Conservation (phyloP, 305 asterid species). For the Andrographis paniculata region DNA sequence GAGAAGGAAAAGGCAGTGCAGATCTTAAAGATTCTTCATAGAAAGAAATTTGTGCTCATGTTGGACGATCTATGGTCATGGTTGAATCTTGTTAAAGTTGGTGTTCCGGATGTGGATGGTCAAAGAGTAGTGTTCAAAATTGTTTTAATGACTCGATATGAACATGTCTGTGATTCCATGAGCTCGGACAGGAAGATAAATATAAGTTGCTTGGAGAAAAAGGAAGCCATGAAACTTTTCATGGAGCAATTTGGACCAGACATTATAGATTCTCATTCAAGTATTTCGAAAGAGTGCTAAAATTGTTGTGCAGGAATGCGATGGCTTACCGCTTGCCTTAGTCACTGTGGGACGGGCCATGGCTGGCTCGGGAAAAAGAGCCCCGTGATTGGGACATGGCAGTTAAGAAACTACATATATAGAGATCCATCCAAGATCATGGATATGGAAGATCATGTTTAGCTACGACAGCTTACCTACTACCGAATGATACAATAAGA, state of each 20-base stretch:
- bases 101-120: slow-evolving; percentile 15
- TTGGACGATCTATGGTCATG: slow-evolving; percentile 17
- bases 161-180: slow-evolving; percentile 14
- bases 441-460: no score
- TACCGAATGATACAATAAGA: no score
- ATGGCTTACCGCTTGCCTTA: no score
- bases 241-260: slow-evolving; percentile 14
- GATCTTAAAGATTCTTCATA: no score
- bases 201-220: slow-evolving; percentile 15
- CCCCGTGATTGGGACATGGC: no score
- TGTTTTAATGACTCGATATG: slow-evolving; percentile 12
- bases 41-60: slow-evolving; percentile 20
- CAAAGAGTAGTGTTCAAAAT: slow-evolving; percentile 16
- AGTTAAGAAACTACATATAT: no score
- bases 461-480: no score
- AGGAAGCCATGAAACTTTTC: slow-evolving; percentile 19
- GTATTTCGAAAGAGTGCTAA: slow-evolving; percentile 13
- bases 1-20: no score
- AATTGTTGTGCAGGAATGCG: no score
- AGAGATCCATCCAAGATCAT: no score
- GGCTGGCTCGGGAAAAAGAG: no score
- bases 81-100: slow-evolving; percentile 20
- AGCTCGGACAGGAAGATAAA: slow-evolving; percentile 13
- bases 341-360: no score
- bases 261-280: slow-evolving; percentile 15